Evolutionary conservation across 257 asterid species (phyloP), one percentile per base, ranked within the genome.

Genomic region (Mitragyna speciosa): DNA sequence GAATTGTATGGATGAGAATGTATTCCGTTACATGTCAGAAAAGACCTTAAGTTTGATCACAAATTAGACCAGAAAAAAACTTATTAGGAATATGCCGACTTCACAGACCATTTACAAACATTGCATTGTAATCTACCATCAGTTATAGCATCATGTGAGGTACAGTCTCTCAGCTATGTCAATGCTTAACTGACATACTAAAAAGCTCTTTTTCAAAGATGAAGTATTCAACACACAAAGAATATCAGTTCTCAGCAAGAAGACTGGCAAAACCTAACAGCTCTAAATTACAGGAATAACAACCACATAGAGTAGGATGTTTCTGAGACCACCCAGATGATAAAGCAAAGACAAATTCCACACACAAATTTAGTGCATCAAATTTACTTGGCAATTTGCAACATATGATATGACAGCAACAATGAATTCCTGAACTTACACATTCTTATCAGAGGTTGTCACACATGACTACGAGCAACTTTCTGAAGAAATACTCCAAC

Each of bases 1-100:
- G 85, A 80, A 86, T 74, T 76, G 84, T 43, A 64, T 71, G 92
- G 90, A 88, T 88, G 92, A 91, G 91, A 86, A 90, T 80, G 76
- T 72, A 83, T 77, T 82, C 76, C 81, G 73, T 54, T 70, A 75
- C 14, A 11, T 0, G 49, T 52, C 51, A 66, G 77, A 36, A 56
- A 47, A 45, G 12, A 66, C 49, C 36, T 31, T 39, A 49, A 80
- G 26, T 76, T 61, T 22, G 9, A 56, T 20, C 67, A 56, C n/a
- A 72, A 14, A 61, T 14, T 41, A 79, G 36, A 65, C 33, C 73
- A 63, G 59, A 64, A 2, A 26, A 22, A 48, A 15, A 49, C 45
- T 72, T 14, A 47, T 48, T 48, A 61, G 65, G 26, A 36, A 72
- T 47, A 48, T 31, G n/a, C 16, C 67, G 31, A 61, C 30, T 61